Evolutionary conservation across 495 filamentous ascomycete genomes (phyloP).

Genomic region (Hyphodiscus hymeniophilus): DNA sequence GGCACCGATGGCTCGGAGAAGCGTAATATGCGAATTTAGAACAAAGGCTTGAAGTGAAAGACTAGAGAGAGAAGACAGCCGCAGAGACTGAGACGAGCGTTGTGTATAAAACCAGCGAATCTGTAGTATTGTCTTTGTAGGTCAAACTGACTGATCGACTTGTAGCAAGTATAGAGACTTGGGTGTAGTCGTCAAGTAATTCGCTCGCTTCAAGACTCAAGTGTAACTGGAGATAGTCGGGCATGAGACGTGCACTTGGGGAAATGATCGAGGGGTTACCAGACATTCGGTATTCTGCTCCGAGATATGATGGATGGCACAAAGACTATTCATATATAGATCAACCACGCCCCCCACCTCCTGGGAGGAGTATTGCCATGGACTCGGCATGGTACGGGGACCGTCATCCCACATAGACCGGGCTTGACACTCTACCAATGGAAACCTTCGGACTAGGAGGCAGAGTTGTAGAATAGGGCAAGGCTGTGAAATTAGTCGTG

Average conservation of each 20-base stretch:
- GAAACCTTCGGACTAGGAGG: conserved; percentile 5
- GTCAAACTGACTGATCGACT: neutral
- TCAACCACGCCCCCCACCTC: conserved; percentile 11
- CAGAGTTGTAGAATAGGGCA: neutral
- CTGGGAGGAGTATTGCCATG: conserved; percentile 12
- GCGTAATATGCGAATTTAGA: conserved; percentile 2
- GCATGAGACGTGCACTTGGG: conserved; percentile 16
- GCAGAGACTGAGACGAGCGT: neutral
- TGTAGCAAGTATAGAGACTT: neutral
- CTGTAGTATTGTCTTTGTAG: neutral
- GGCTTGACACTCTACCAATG: conserved; percentile 17
- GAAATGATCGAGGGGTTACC: conserved; percentile 17
- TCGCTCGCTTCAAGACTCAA: too few species aligned
- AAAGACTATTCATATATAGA: conserved; percentile 23
- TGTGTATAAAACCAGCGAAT: neutral
- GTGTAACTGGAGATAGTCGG: neutral
- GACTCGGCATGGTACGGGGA: conserved; percentile 10
- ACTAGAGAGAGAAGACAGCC: neutral
- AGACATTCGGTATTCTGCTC: conserved; percentile 19
- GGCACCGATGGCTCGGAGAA: neutral
- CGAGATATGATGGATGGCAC: conserved; percentile 4
- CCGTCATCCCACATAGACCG: conserved; percentile 15
- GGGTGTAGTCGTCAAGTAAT: neutral
- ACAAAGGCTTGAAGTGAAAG: neutral
- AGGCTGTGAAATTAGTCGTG: neutral